phyloP scores from a whole-genome alignment of 495 filamentous ascomycete genomes.

The Talaromyces nanjingensis region DNA sequence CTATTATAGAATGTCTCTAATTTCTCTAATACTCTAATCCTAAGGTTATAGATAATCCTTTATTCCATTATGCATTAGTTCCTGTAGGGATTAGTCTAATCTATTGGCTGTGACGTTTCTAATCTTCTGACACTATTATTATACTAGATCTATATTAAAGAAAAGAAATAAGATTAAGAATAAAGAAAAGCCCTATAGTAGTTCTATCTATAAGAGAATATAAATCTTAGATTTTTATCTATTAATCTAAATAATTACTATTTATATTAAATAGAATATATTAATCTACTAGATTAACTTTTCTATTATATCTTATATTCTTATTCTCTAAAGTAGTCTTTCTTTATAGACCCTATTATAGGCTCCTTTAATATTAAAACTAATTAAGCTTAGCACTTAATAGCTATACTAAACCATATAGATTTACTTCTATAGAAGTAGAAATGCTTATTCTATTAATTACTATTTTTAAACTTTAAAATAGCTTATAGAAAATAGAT shows the following conservation, averaged over 20 bases:
- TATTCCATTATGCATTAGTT: too few species aligned
- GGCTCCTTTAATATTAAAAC: constrained; percentile 36
- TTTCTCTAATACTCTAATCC: too few species aligned
- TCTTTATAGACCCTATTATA: constrained; percentile 32
- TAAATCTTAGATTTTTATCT: neutral
- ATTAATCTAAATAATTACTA: constrained; percentile 5
- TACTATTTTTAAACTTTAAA: constrained; percentile 3
- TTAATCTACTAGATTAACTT: constrained; percentile 23
- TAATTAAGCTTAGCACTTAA: constrained; percentile 21
- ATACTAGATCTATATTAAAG: too few species aligned
- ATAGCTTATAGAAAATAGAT: constrained; percentile 12
- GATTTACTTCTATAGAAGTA: constrained; percentile 23
- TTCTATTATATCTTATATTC: constrained; percentile 22
- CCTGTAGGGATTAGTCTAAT: too few species aligned
- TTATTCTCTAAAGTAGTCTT: constrained; percentile 25
- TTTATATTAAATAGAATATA: constrained; percentile 21
- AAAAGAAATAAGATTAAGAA: too few species aligned
- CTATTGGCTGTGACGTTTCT: too few species aligned
- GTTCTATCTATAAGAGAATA: neutral
- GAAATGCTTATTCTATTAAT: constrained; percentile 17
- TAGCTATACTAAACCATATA: constrained; percentile 18
- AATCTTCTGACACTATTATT: too few species aligned
- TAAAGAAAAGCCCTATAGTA: neutral
- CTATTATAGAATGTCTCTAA: too few species aligned
- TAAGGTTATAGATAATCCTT: too few species aligned